Base-by-base conservation (phyloP, 495 filamentous ascomycete species). In the Penicilliopsis zonata region DNA sequence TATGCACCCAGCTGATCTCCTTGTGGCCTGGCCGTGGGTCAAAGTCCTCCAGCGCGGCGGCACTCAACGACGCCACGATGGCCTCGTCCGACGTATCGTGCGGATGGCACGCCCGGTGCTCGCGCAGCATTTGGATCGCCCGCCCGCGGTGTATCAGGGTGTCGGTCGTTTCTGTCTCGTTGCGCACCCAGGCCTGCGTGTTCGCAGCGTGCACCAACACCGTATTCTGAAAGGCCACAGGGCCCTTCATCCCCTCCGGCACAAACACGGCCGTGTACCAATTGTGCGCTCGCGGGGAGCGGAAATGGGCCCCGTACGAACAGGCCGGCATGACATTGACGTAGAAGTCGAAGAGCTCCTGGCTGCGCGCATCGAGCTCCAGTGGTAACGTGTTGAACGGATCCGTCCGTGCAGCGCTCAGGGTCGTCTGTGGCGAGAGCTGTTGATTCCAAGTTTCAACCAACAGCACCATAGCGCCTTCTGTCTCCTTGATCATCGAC, bases 11-110 rank as follows among this genome's bases (percentile, higher is more conserved):
- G 19, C 53, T 58, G 14, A 53, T 51, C 28, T 55, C 41, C 17
- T 61, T 58, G 29, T 43, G 55, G 4, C 48, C 55, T 24, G 47
- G 53, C 3, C 55, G 53, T 1, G 57, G 53, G 35, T 61, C 57
- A 26, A 57, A 59, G 15, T 63, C 53, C 34, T 59, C 59, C 2
- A 63, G 44, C 5, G 53, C 50, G n/a, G 59, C 55, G 2, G 59
- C 57, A 25, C 50, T 58, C 28, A 63, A 35, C 25, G 53, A 57
- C 3, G 57, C 51, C 13, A 55, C 46, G 28, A 63, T 60, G 1
- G 50, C 52, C 9, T 49, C 50, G 24, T 63, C 57, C 10, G 59
- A 59, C 18, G 46, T 47, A 13, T 56, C 52, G 3, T 36, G 13
- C 1, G 49, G 57, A 26, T 52, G 34, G 4, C 44, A 48, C 19